phyloP scores from a whole-genome alignment of 2,329 filamentous ascomycete genomes.

The Truncatella angustata region DNA sequence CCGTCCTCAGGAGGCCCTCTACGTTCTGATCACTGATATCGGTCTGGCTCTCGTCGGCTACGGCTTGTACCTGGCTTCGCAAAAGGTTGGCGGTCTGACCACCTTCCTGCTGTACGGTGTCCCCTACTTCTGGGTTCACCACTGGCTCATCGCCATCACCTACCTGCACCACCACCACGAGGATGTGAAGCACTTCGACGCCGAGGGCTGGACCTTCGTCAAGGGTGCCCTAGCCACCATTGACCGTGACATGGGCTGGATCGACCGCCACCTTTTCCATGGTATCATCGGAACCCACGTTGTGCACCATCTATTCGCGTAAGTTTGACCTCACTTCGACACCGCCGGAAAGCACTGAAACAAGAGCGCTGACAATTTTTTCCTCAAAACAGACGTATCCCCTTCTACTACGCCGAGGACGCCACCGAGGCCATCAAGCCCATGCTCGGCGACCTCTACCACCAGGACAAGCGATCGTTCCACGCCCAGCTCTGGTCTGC shows the following conservation, averaged over 20 bases:
- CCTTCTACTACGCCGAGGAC: conserved; percentile 53
- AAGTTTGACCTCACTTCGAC: too few relatives aligned
- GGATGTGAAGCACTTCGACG: conserved; percentile 56
- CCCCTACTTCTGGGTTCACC: conserved; percentile 69
- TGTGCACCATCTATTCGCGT: conserved; percentile 54
- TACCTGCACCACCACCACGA: conserved; percentile 72
- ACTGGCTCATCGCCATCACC: conserved; percentile 72
- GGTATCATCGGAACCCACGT: conserved; percentile 61
- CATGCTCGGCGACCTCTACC: conserved; percentile 46
- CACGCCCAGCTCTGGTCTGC: conserved; percentile 29
- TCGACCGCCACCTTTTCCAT: conserved; percentile 65
- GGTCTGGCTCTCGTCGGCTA: conserved; percentile 52
- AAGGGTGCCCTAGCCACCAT: conserved; percentile 62
- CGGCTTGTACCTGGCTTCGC: conserved; percentile 50
- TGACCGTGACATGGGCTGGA: conserved; percentile 63
- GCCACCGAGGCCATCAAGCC: conserved; percentile 46
- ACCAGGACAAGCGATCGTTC: conserved; percentile 32
- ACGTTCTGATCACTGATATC: conserved; percentile 58
- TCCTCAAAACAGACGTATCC: conserved; percentile 38
- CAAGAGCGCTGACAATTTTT: conserved; percentile 6
- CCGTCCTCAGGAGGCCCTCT: conserved; percentile 53
- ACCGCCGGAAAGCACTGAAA: too few relatives aligned
- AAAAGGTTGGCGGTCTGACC: conserved; percentile 54
- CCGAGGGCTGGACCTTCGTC: conserved; percentile 59
- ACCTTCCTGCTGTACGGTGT: conserved; percentile 59